A percentile compares a stretch with the other conserved stretches of the same genome.
phyloP scores from a whole-genome alignment of 1,139 yeast species.

The Wickerhamiella infanticola region DNA sequence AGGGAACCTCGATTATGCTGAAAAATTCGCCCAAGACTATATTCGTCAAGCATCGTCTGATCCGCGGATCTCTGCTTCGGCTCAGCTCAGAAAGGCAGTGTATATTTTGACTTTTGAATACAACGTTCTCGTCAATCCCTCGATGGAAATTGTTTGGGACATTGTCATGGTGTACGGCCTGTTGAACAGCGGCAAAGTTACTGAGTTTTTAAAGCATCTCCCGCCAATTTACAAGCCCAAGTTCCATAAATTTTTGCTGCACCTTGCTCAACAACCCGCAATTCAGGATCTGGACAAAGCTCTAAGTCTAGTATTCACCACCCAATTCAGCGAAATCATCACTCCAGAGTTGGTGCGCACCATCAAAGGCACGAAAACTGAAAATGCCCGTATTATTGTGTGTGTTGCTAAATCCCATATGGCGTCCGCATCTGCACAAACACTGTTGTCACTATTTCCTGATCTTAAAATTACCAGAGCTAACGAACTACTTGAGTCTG shows the following conservation, averaged over 20 bases:
- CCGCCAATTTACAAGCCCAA: constrained; percentile 9
- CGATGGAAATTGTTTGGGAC: constrained; percentile 21
- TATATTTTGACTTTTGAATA: constrained; percentile 4
- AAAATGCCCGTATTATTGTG: constrained; percentile 8
- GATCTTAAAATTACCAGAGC: constrained; percentile 14
- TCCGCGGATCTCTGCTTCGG: neutral
- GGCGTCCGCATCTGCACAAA: constrained; percentile 9
- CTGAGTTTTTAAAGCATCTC: constrained; percentile 9
- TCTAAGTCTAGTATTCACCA: neutral
- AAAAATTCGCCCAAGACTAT: neutral
- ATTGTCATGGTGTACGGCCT: constrained; percentile 18
- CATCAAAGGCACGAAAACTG: constrained; percentile 12
- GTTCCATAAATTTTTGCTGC: constrained; percentile 1
- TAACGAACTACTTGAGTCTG: constrained; percentile 26
- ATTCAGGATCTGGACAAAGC: constrained; percentile 6
- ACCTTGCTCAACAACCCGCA: neutral
- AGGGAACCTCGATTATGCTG: neutral
- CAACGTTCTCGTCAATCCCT: constrained; percentile 7
- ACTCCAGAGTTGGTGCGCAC: constrained; percentile 6
- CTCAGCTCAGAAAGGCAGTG: constrained; percentile 8
- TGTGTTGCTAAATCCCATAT: constrained; percentile 2
- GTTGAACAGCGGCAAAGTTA: constrained; percentile 14
- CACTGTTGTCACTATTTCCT: constrained; percentile 20
- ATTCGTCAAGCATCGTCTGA: neutral
- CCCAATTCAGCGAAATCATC: constrained; percentile 7